Base-by-base conservation (phyloP, 495 filamentous ascomycete species). In the Penicillium herquei region DNA sequence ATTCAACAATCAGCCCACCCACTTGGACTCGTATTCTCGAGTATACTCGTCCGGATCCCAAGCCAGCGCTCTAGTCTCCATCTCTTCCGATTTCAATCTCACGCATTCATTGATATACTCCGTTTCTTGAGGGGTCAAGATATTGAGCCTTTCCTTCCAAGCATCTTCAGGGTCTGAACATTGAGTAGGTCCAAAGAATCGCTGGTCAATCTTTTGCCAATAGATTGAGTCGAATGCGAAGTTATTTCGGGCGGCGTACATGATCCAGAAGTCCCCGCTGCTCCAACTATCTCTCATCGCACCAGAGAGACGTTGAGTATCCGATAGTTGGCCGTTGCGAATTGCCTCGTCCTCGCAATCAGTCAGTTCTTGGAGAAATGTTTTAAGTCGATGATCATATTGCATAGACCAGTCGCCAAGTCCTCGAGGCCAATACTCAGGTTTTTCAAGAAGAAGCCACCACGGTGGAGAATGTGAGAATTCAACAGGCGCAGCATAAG, bases 1-100 rank as follows among this genome's bases (percentile, higher is more conserved):
- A n/a, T n/a, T n/a, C n/a, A n/a, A n/a, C n/a, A n/a, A n/a, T n/a
- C n/a, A n/a, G n/a, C n/a, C n/a, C n/a, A n/a, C n/a, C n/a, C n/a
- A n/a, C n/a, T n/a, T n/a, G n/a, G n/a, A n/a, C n/a, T n/a, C n/a
- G 18, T 48, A 52, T 42, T 35, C 56, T 31, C 49, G 16, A 21
- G 63, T 69, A 18, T 64, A 60, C 33, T 66, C 46, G 51, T 65
- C 63, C 9, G 63, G 66, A 35, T 66, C 60, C 61, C 66, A 66
- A 17, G 32, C 30, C n/a, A 66, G 40, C 52, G 17, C 14, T 41
- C 59, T 49, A 8, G 59, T 65, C 8, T 58, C 42, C 26, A 45
- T 63, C 32, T 66, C 63, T 51, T 55, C 9, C 3, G 59, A 42
- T 43, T 68, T 68, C 47, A 26, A 11, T 35, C 3, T 42, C 37